Evolutionary conservation across 768 basidiomycete species (phyloP), one percentile per base, ranked within the genome.

Genomic region (Cytidiella melzeri): DNA sequence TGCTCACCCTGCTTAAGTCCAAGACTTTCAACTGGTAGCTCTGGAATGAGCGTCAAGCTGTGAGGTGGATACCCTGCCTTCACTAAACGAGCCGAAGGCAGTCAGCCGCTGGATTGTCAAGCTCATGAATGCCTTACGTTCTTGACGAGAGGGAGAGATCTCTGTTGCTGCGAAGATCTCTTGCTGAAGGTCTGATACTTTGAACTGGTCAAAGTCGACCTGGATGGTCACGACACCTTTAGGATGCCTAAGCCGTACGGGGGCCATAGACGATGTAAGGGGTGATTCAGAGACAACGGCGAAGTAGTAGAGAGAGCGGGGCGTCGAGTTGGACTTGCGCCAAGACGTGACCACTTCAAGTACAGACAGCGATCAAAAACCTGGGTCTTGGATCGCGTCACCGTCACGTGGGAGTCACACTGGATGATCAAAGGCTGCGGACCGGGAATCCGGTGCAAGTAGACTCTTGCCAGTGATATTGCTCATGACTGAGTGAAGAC

Each of bases 21-120:
- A 24, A 97, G 76, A 28, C 85, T 84, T 0, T 84, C 75, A 28
- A 95, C 54, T 0, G 89, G 81, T 20, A 90, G 75, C 52, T 86
- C 82, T 3, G 88, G 84, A 26, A 87, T 70, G 30, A 87, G 67
- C 4, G 83, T 81, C 37, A 96, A 73, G 1, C 79, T 57, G 38
- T 74, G 78, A 0, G 92, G 93, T 3, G 93, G 93, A 64, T 95
- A 97, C 34, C 93, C 92, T 13, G 77, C 71, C 68, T 83, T 89
- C 50, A 91, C 88, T 90, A 36, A 9, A 21, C 25, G 39, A 40
- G 13, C 13, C n/a, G n/a, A n/a, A n/a, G n/a, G 38, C 23, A 9
- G 38, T 42, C 11, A 21, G 41, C 21, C 28, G 21, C 28, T 10
- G 19, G 11, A 21, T n/a, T n/a, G n/a, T n/a, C n/a, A 9, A 21